Conservation (phyloP, 805 yeast species). For the Sugiyamaella marilandica region DNA sequence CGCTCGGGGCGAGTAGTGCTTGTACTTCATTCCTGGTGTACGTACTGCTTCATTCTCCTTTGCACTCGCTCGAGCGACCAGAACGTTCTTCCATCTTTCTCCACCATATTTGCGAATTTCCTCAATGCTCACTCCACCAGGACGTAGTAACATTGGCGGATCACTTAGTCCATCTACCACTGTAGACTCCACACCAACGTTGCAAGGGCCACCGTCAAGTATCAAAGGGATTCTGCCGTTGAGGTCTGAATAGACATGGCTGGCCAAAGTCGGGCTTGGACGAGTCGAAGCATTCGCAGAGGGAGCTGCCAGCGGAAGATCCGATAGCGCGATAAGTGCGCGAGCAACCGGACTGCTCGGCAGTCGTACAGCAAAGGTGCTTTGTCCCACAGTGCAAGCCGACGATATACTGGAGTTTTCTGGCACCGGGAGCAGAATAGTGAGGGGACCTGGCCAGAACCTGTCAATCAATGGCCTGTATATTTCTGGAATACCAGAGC, state of each 20-base stretch:
- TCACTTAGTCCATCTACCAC: conserved; percentile 82
- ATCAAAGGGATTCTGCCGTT: conserved; percentile 76
- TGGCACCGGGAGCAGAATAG: conserved; percentile 66
- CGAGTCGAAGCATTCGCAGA: conserved; percentile 95
- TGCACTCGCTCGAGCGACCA: conserved; percentile 57
- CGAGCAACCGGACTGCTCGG: conserved; percentile 87
- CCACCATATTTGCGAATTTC: conserved; percentile 67
- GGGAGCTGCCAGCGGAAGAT: conserved; percentile 93
- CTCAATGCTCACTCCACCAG: conserved; percentile 89
- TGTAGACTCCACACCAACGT: conserved; percentile 90
- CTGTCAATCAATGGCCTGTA: conserved; percentile 59
- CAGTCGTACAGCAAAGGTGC: conserved; percentile 87
- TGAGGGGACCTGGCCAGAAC: conserved; percentile 97
- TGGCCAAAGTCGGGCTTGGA: conserved; percentile 88
- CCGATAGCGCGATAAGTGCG: conserved; percentile 78
- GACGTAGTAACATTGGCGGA: conserved; percentile 87
- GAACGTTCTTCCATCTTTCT: conserved; percentile 54
- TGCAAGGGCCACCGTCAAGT: conserved; percentile 84
- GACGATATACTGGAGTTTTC: conserved; percentile 45
- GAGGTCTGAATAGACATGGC: conserved; percentile 78
- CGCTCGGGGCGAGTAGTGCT: conserved; percentile 90
- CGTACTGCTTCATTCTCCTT: conserved; percentile 54
- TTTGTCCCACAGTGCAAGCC: conserved; percentile 79
- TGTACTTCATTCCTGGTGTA: conserved; percentile 98
- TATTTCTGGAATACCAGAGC: conserved; percentile 52